Evolutionary conservation across 2,329 filamentous ascomycete species (phyloP), one percentile per base, ranked within the genome.

Genomic region (Epichloe glyceriae): DNA sequence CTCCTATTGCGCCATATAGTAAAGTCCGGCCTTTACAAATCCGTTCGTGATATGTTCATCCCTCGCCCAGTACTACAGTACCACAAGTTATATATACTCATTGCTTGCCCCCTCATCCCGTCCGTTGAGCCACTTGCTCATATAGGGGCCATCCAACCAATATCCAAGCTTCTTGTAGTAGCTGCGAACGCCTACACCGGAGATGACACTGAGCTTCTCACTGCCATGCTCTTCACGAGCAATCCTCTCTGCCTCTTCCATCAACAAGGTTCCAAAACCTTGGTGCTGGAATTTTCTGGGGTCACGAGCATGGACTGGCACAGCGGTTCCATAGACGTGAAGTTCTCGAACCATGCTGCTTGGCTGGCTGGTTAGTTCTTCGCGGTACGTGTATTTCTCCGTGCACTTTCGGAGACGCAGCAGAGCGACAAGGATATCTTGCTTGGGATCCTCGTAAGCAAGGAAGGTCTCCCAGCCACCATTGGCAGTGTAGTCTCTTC

Each of bases 381-480:
- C 80, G 20, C 94, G 82, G 73, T 91, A 98, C 0, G 93, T 97
- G 68, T 96, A 89, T 61, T 87, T 91, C 58, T 84, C 78, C 1
- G 85, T 90, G 67, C 94, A 98, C 71, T 95, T 95, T 57, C 93
- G 80, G 56, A 98, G 70, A 17, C 93, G 83, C 51, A 98, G 75
- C 37, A 98, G 73, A 1, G 87, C 94, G 52, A 98, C 95, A 3
- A 98, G 74, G 52, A 98, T 98, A 65, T 98, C 93, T 66, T 98
- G 93, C 72, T 96, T 96, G 1, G 93, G 91, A 59, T 98, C 93
- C 65, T 98, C 93, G 62, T 98, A 98, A 1, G 93, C 90, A 5
- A 98, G 74, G 70, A 98, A 98, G 0, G 93, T 98, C 69, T 98
- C 93, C 93, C 93, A 98, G 22, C 93, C 94, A 39, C 86, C 90